Base-by-base conservation (phyloP, 495 filamentous ascomycete genomes). In the Daldinia vernicosa region DNA sequence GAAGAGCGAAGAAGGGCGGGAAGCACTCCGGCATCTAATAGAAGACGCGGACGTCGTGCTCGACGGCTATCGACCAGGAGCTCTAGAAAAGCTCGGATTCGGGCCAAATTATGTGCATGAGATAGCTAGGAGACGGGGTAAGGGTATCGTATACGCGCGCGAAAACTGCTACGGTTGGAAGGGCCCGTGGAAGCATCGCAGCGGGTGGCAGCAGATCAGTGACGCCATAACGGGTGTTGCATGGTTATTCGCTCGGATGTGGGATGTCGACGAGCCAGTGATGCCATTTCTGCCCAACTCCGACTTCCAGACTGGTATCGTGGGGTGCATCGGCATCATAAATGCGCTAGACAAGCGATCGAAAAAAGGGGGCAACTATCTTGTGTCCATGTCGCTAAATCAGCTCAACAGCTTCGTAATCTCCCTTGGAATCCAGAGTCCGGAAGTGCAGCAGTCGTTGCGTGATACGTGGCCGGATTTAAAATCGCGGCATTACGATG, bases 251-350 rank as follows among this genome's bases (percentile, higher is more conserved):
- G 87, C 87, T 5, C 67, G 85, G 54, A 85, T 86, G 75, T 88
- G 89, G 86, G 85, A 86, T 32, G 76, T 77, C 6, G 77, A 83
- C 6, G 83, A 84, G 65, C 87, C 88, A 4, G 82, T 90, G 24
- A 85, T 89, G 4, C 88, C 88, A 28, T 87, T 88, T 0, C 87
- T 90, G 73, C 89, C 88, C 7, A 90, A 89, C 76, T 88, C 86
- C 55, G 89, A 90, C 78, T 90, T 89, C 71, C 87, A 78, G 63
- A 78, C 78, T 24, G 76, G 85, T 27, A 87, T 86, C 71, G 86
- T 86, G 74, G 85, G 85, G 11, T 85, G 85, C 51, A 84, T 87
- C 64, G 85, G 80, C 15, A 84, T 86, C 17, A 79, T 88, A 52
- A 84, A 82, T 2, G 86, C 85, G 27, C 80, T 89, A 19, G 84